phyloP scores from a whole-genome alignment of 371 early-diverging fungal genomes.

The Mycotypha africana region DNA sequence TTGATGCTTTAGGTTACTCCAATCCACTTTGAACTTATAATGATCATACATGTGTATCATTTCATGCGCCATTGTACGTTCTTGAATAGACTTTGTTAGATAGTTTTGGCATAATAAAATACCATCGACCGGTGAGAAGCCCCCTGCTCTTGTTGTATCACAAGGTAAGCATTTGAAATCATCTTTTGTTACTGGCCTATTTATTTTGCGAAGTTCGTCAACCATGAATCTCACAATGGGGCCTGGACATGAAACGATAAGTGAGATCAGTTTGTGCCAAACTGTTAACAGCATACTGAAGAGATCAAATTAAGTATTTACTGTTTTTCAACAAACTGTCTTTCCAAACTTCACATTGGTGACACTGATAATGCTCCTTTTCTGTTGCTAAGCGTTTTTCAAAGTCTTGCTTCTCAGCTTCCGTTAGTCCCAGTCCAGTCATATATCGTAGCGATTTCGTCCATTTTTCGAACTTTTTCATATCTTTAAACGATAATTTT shows the following conservation, averaged over 20 bases:
- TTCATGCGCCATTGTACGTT: conserved; percentile 92
- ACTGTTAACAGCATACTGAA: too few species aligned
- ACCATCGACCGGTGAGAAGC: conserved; percentile 74
- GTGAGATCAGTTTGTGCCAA: too few species aligned
- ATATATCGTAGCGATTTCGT: conserved; percentile 38
- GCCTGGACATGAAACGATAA: conserved; percentile 33
- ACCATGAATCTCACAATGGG: conserved; percentile 86
- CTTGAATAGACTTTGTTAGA: conserved; percentile 71
- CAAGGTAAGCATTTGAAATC: conserved; percentile 80
- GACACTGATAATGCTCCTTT: conserved; percentile 48
- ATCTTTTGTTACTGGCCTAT: conserved; percentile 53
- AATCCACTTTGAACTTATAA: conserved; percentile 76
- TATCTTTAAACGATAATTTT: too few species aligned
- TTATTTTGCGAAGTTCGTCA: conserved; percentile 64
- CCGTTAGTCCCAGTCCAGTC: conserved; percentile 60
- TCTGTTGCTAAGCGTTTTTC: conserved; percentile 35
- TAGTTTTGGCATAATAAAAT: conserved; percentile 85
- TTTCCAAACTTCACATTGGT: conserved; percentile 68
- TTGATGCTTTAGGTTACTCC: conserved; percentile 81
- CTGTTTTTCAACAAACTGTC: conserved; percentile 67
- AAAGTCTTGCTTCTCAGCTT: conserved; percentile 34
- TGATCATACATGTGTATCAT: conserved; percentile 95
- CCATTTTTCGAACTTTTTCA: too few species aligned
- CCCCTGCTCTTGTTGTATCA: conserved; percentile 73
- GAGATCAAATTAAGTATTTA: too few species aligned